phyloP scores from a whole-genome alignment of 768 basidiomycete genomes.

The Serendipita vermifera region DNA sequence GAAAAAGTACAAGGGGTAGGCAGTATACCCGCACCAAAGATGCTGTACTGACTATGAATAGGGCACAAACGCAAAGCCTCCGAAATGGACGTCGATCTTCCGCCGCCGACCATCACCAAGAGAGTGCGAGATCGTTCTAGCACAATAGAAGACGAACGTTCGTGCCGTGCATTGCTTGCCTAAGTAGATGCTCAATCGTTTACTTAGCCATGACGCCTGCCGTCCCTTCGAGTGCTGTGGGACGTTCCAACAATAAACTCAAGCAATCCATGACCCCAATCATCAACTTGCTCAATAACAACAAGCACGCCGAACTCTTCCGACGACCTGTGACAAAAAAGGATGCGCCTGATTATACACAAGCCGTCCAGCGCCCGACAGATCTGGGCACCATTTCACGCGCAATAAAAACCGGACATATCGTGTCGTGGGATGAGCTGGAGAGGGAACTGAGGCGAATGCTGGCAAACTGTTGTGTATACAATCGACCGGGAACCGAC shows the following conservation, averaged over 20 bases:
- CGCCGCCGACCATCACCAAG: neutral
- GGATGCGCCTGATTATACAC: slow-evolving; percentile 1
- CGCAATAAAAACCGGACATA: neutral
- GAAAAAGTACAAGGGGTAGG: neutral
- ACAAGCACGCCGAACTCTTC: neutral
- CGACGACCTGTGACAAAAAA: neutral
- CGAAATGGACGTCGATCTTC: slow-evolving; percentile 1
- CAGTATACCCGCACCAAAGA: neutral
- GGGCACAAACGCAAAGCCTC: slow-evolving; percentile 7
- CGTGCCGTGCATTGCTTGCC: no score
- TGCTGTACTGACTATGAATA: neutral
- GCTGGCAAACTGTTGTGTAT: slow-evolving; percentile 5
- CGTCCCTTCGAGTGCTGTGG: no score
- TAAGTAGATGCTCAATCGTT: no score
- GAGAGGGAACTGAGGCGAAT: slow-evolving; percentile 5
- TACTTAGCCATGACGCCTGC: no score
- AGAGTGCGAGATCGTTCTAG: neutral
- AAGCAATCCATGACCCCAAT: slow-evolving; percentile 1
- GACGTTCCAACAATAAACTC: no score
- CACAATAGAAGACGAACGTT: slow-evolving; percentile 4
- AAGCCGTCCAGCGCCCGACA: neutral
- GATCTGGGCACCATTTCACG: neutral
- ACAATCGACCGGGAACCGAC: neutral
- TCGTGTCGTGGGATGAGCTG: neutral
- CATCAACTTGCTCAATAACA: neutral